Percentiles rank a stretch among this genome's conserved stretches.
Evolutionary conservation across 768 basidiomycete genomes (phyloP).

Genomic region (Plicaturopsis crispa): DNA sequence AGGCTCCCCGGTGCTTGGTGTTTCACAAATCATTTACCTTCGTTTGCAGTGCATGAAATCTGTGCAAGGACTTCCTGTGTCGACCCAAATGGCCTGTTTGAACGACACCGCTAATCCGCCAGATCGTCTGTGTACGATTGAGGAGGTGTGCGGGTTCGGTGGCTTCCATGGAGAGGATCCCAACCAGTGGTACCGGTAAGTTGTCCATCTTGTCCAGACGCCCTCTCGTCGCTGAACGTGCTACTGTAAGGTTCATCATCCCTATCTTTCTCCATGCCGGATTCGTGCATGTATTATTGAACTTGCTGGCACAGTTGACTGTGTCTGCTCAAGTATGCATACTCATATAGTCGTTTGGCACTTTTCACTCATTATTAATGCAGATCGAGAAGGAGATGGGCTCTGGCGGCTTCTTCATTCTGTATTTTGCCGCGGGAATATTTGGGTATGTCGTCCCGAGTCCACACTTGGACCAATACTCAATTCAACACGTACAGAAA

Average conservation of each 20-base stretch:
- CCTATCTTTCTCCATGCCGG: slow-evolving; percentile 93
- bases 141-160: slow-evolving; percentile 85
- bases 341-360: neutral
- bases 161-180: slow-evolving; percentile 44
- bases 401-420: slow-evolving; percentile 72
- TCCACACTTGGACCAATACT: neutral
- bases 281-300: slow-evolving; percentile 85
- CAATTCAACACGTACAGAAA: slow-evolving; percentile 55
- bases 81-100: slow-evolving; percentile 58
- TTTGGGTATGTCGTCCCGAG: slow-evolving; percentile 58
- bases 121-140: slow-evolving; percentile 61
- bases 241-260: slow-evolving; percentile 65
- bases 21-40: too few species aligned
- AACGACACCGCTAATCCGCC: slow-evolving; percentile 83
- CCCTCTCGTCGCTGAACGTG: slow-evolving; percentile 3
- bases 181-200: slow-evolving; percentile 42
- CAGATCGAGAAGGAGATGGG: slow-evolving; percentile 92
- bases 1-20: too few species aligned
- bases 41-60: slow-evolving; percentile 92
- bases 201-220: neutral
- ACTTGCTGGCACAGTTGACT: slow-evolving; percentile 82
- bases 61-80: slow-evolving; percentile 47
- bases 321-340: slow-evolving; percentile 64
- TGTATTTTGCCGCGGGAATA: slow-evolving; percentile 87
- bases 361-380: neutral